Conservation (phyloP, 306 rosid species). For the Adenanthera pavonina region DNA sequence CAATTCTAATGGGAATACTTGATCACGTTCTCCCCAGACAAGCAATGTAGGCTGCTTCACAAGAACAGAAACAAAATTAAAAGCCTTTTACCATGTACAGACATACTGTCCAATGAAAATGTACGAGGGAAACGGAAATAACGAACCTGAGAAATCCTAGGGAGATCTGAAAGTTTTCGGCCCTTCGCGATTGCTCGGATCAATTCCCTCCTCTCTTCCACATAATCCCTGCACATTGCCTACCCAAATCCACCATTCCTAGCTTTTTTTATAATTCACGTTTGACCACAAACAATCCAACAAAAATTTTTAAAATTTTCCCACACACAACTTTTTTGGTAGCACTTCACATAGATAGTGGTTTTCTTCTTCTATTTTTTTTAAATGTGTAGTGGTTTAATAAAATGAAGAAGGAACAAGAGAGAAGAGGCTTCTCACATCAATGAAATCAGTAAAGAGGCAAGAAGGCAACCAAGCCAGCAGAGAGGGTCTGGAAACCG, state of each 20-base stretch:
- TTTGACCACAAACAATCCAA: conserved; percentile 13
- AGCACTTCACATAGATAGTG: neutral
- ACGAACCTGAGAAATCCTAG: conserved; percentile 76
- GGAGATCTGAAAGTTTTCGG: conserved; percentile 64
- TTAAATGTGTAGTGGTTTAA: neutral
- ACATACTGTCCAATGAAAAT: neutral
- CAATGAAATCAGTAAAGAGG: conserved; percentile 70
- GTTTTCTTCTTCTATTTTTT: neutral
- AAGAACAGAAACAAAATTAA: conserved; percentile 2
- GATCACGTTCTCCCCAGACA: conserved; percentile 88
- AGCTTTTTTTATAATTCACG: neutral
- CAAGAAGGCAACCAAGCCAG: conserved; percentile 66
- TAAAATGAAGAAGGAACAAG: neutral
- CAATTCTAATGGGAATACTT: conserved; percentile 69
- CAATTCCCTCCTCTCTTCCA: conserved; percentile 77
- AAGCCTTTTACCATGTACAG: neutral
- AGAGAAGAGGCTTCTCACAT: conserved; percentile 49
- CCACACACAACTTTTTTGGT: neutral
- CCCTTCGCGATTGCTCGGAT: conserved; percentile 61
- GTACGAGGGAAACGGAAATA: neutral
- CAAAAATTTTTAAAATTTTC: neutral
- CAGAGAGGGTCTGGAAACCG: conserved; percentile 53
- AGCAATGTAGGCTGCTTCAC: conserved; percentile 69
- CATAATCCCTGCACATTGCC: conserved; percentile 73
- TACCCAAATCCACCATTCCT: conserved; percentile 46